These are phyloP conservation scores for Ceratocystis variospora DNA, from an alignment of 2,329 filamentous ascomycete species.

Conservation along the genomic window DNA sequence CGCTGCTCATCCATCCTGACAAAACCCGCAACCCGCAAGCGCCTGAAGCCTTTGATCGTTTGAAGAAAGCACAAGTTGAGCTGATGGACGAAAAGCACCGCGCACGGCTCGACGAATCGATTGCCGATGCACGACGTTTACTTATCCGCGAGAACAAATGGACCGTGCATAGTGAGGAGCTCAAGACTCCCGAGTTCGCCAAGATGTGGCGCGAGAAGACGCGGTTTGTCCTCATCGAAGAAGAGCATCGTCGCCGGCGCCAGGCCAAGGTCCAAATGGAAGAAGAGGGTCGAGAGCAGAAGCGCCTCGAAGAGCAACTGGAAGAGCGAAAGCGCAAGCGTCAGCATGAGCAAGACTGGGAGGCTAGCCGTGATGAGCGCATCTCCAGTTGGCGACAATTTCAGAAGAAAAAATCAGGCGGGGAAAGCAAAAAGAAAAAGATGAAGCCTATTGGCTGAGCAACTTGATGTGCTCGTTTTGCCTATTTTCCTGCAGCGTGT, in stretches of 20 bases:
- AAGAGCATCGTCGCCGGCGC: slow-evolving; percentile 68
- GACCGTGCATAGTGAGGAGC: slow-evolving; percentile 75
- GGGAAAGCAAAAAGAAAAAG: slow-evolving; percentile 59
- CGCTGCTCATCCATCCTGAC: slow-evolving; percentile 96
- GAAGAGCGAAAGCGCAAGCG: slow-evolving; percentile 72
- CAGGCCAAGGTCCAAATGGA: slow-evolving; percentile 92
- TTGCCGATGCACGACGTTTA: slow-evolving; percentile 88
- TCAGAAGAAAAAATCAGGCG: slow-evolving; percentile 54
- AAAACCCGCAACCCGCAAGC: slow-evolving; percentile 86
- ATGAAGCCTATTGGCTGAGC: slow-evolving; percentile 46
- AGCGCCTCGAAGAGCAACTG: slow-evolving; percentile 70
- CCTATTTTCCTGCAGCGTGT: background rate
- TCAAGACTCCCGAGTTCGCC: slow-evolving; percentile 71
- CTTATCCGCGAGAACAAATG: slow-evolving; percentile 90
- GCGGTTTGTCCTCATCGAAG: slow-evolving; percentile 79
- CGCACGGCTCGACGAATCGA: slow-evolving; percentile 76
- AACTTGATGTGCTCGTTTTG: background rate
- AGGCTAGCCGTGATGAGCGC: slow-evolving; percentile 75
- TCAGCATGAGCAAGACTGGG: slow-evolving; percentile 91
- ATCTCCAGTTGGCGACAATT: slow-evolving; percentile 93
- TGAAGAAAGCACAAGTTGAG: slow-evolving; percentile 86
- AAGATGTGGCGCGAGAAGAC: slow-evolving; percentile 83
- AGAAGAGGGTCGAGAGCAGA: slow-evolving; percentile 83
- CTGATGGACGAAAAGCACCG: slow-evolving; percentile 92
- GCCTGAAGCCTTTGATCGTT: slow-evolving; percentile 87